Percentiles rank a stretch among this genome's conserved stretches.
These are phyloP conservation scores for Urochloa ruziziensis DNA, from an alignment of 176 grass and related monocot genomes.

Conservation along the genomic window DNA sequence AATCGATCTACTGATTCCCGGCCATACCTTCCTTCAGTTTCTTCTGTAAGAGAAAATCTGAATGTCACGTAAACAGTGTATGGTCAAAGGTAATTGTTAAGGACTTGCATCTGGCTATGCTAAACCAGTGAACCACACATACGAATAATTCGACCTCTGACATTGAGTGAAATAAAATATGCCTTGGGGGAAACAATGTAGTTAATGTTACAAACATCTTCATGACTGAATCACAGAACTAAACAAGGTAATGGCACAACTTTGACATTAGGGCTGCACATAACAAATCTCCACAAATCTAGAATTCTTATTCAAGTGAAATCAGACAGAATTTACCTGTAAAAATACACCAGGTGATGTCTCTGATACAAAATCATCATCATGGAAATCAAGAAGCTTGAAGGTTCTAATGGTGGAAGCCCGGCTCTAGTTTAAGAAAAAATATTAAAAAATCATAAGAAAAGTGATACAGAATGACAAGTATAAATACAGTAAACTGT, in stretches of 20 bases:
- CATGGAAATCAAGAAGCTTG: slow-evolving; percentile 61
- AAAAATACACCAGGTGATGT: slow-evolving; percentile 86
- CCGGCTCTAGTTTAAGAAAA: slow-evolving; percentile 42
- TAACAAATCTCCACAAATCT: not conserved
- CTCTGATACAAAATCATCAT: slow-evolving; percentile 53
- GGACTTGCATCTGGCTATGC: not conserved
- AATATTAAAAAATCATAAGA: slow-evolving; percentile 11
- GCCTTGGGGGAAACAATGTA: not conserved
- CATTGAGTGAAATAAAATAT: not conserved
- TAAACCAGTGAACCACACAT: not conserved
- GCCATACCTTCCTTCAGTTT: too few relatives aligned
- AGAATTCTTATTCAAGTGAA: slow-evolving; percentile 12
- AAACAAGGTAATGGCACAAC: not conserved
- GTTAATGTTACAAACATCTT: not conserved
- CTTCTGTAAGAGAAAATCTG: not conserved
- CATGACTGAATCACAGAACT: not conserved
- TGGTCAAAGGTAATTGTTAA: slow-evolving; percentile 3
- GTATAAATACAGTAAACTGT: not conserved
- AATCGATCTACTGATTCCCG: too few relatives aligned
- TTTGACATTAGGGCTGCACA: not conserved
- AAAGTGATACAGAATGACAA: slow-evolving; percentile 10
- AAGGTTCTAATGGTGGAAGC: slow-evolving; percentile 64
- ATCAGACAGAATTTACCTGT: slow-evolving; percentile 53
- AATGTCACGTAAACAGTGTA: not conserved
- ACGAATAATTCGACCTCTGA: not conserved